These are phyloP conservation scores for Globisporangium iwayamae DNA, from an alignment of 352 stramenopile species.

Conservation along the genomic window DNA sequence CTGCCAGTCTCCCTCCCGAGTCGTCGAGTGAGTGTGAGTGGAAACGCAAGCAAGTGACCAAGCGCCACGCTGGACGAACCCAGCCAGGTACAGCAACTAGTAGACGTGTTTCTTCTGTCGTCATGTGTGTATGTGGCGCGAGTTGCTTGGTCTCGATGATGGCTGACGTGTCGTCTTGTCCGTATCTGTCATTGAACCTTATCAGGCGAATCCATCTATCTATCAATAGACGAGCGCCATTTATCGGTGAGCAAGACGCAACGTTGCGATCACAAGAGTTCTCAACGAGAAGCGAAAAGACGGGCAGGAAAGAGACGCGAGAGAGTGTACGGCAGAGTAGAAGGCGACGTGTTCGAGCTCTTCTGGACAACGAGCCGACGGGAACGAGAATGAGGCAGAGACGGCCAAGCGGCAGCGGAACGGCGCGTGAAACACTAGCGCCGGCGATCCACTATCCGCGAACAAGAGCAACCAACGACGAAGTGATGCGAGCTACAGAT, in stretches of 20 bases:
- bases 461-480: background rate
- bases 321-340: no score
- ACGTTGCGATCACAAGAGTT: background rate
- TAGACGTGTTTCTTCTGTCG: no score
- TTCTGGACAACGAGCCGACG: background rate
- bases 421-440: background rate
- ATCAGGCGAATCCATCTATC: slow-evolving; percentile 2
- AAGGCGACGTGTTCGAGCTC: background rate
- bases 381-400: slow-evolving; percentile 2
- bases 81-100: no score
- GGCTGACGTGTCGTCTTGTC: background rate
- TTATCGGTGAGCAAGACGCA: background rate
- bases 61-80: no score
- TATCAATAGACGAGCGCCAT: slow-evolving; percentile 4
- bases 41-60: no score
- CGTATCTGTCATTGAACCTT: background rate
- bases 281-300: background rate
- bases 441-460: background rate
- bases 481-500: background rate
- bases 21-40: no score
- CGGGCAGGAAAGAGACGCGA: background rate
- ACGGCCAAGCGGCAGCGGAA: background rate
- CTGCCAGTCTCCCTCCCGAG: no score
- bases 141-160: background rate
- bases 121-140: background rate